Evolutionary conservation across 768 basidiomycete genomes (phyloP).

Genomic region (Chalciporus pseudorubinellus): DNA sequence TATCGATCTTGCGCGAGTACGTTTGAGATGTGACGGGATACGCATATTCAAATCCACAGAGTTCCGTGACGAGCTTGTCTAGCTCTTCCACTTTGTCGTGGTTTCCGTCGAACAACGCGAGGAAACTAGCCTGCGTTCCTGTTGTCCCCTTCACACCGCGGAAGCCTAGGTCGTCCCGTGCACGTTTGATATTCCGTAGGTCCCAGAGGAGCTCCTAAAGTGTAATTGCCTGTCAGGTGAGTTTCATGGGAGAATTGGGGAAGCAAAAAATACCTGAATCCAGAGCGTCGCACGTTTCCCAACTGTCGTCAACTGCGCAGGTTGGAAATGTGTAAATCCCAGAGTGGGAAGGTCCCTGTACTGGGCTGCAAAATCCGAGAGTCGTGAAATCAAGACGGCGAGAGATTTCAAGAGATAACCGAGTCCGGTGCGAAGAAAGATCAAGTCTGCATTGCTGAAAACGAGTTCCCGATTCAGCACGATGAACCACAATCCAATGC

Average conservation of each 20-base stretch:
- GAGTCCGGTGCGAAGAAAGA: constrained; percentile 89
- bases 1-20: constrained; percentile 95
- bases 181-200: constrained; percentile 86
- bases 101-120: constrained; percentile 91
- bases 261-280: constrained; percentile 66
- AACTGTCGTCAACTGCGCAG: constrained; percentile 96
- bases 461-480: constrained; percentile 10
- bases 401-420: constrained; percentile 83
- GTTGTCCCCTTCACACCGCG: constrained; percentile 99
- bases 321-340: constrained; percentile 99
- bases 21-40: constrained; percentile 99
- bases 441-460: constrained; percentile 92
- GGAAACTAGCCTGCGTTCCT: constrained; percentile 95
- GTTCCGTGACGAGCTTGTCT: constrained; percentile 83
- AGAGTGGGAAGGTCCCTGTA: constrained; percentile 89
- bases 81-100: constrained; percentile 93
- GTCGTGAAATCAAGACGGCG: constrained; percentile 85
- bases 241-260: background rate
- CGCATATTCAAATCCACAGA: constrained; percentile 89
- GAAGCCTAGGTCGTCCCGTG: constrained; percentile 90
- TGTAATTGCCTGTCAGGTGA: background rate
- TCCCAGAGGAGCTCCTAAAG: constrained; percentile 91
- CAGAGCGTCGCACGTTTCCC: constrained; percentile 96
- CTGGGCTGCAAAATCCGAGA: constrained; percentile 79
- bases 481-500: constrained; percentile 2